Evolutionary conservation across 2,329 filamentous ascomycete genomes (phyloP).

Genomic region (Setomelanomma holmii): DNA sequence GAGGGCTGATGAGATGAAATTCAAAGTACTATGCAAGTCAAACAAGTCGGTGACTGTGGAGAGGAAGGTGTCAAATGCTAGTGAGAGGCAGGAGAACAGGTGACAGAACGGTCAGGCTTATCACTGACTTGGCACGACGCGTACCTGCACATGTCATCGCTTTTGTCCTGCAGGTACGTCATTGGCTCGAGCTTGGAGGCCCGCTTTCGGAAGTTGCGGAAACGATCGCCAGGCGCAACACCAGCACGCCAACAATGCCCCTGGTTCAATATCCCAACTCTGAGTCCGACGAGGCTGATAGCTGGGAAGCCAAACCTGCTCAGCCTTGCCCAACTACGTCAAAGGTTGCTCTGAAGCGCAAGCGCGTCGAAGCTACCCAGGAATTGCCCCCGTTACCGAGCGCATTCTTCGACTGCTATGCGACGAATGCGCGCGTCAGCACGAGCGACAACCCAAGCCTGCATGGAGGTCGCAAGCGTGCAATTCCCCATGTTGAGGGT

Average conservation of each 20-base stretch:
- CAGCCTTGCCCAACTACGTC: constrained; percentile 15
- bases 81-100: constrained; percentile 14
- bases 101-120: constrained; percentile 22
- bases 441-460: constrained; percentile 81
- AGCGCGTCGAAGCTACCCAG: constrained; percentile 27
- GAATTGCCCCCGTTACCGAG: constrained; percentile 76
- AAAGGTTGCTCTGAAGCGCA: constrained; percentile 38
- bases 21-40: not conserved
- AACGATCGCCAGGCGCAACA: constrained; percentile 22
- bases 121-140: constrained; percentile 40
- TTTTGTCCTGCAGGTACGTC: constrained; percentile 35
- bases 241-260: constrained; percentile 35
- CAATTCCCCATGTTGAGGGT: constrained; percentile 82
- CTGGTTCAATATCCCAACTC: constrained; percentile 60
- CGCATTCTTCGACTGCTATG: constrained; percentile 88
- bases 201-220: constrained; percentile 9
- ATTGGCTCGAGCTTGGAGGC: constrained; percentile 22
- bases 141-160: constrained; percentile 33
- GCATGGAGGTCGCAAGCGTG: constrained; percentile 83
- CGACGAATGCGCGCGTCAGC: constrained; percentile 78
- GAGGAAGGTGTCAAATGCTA: not conserved
- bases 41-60: not conserved
- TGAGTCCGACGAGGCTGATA: constrained; percentile 56
- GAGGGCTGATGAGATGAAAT: constrained; percentile 1
- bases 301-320: constrained; percentile 12